Evolutionary conservation across 2,329 filamentous ascomycete species (phyloP).

Genomic region (Fonsecaea multimorphosa): DNA sequence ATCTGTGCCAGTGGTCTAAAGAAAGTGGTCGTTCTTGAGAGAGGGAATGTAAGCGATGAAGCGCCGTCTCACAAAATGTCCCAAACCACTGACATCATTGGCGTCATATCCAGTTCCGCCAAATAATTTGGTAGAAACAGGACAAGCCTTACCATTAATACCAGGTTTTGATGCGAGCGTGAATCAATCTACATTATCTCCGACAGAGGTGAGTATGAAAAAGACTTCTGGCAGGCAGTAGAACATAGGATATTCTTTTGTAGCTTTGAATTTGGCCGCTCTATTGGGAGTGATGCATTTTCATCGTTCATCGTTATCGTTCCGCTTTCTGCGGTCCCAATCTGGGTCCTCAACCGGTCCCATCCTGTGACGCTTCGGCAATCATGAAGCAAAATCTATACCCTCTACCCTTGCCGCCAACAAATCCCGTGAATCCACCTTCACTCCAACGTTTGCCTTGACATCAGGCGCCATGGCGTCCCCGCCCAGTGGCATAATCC

Average conservation of each 20-base stretch:
- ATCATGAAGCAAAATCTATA: slow-evolving; percentile 37
- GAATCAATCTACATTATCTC: not conserved
- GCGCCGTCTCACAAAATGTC: not conserved
- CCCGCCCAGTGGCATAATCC: slow-evolving; percentile 7
- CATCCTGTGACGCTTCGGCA: slow-evolving; percentile 2
- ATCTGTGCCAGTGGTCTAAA: not conserved
- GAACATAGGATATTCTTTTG: not conserved
- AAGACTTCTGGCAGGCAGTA: not conserved
- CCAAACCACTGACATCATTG: slow-evolving; percentile 13
- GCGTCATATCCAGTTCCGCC: slow-evolving; percentile 13
- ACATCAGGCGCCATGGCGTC: slow-evolving; percentile 17
- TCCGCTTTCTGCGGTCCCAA: slow-evolving; percentile 26
- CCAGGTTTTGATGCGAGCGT: not conserved
- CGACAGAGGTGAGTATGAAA: not conserved
- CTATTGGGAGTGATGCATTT: slow-evolving; percentile 23
- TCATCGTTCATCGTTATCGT: slow-evolving; percentile 33
- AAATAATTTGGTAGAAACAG: not conserved
- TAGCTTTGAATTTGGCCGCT: slow-evolving; percentile 8
- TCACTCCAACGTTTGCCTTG: slow-evolving; percentile 34
- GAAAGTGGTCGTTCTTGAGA: not conserved
- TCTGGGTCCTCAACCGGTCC: slow-evolving; percentile 13
- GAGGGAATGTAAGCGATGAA: not conserved
- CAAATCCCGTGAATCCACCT: slow-evolving; percentile 35
- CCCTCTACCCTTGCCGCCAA: slow-evolving; percentile 36
- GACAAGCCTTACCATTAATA: not conserved